Evolutionary conservation across 2,329 filamentous ascomycete species (phyloP).

Genomic region (Fusarium staphyleae): DNA sequence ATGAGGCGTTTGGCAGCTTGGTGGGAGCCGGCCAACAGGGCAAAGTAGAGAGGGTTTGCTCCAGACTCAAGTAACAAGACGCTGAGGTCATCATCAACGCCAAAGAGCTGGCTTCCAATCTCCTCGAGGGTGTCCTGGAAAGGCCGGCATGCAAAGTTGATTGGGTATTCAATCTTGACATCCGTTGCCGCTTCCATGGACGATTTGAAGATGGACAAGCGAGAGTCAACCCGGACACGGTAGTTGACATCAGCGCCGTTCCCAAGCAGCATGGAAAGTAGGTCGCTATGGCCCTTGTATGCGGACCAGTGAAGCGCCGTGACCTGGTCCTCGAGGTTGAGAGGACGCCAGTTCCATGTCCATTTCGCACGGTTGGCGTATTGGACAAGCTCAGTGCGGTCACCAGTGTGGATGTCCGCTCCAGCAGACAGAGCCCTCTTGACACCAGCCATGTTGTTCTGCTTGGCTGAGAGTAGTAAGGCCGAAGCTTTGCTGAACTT

Average conservation of each 20-base stretch:
- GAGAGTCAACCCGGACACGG: conserved; percentile 8
- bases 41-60: conserved; percentile 21
- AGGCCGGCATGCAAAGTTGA: background rate
- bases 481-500: background rate
- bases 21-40: background rate
- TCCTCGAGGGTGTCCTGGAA: background rate
- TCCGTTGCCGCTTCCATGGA: background rate
- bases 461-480: background rate
- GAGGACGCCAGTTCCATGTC: background rate
- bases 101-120: background rate
- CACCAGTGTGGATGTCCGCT: background rate
- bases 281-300: background rate
- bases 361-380: background rate
- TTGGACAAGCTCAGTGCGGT: background rate
- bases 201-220: background rate
- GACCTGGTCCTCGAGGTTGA: conserved; percentile 1
- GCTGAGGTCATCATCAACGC: background rate
- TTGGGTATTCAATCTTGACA: background rate
- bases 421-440: background rate
- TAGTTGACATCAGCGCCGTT: background rate
- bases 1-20: background rate
- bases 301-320: conserved; percentile 17
- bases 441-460: background rate
- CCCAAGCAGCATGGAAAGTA: background rate
- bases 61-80: background rate